A percentile compares a stretch with the other conserved stretches of the same genome.
phyloP scores from a whole-genome alignment of 2,329 filamentous ascomycete genomes.

The Sclerotinia glacialis region DNA sequence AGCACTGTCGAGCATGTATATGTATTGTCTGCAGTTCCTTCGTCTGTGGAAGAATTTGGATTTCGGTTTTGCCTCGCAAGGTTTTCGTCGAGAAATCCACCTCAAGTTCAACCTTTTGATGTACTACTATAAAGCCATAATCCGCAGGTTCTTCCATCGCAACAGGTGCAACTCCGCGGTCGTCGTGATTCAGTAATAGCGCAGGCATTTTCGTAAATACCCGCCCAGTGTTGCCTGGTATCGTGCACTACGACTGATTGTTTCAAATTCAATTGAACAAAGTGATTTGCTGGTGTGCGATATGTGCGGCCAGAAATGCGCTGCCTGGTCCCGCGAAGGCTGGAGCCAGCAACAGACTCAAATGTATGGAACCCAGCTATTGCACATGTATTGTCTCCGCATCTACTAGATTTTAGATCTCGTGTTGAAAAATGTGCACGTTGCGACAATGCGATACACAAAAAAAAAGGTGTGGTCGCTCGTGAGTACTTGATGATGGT shows the following conservation, averaged over 20 bases:
- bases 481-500: not conserved
- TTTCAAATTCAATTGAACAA: not conserved
- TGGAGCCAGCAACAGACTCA: slow-evolving; percentile 15
- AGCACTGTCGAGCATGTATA: slow-evolving; percentile 61
- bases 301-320: not conserved
- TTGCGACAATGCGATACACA: not conserved
- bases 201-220: slow-evolving; percentile 32
- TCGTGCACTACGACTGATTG: not conserved
- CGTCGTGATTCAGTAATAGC: slow-evolving; percentile 32
- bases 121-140: slow-evolving; percentile 56
- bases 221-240: not conserved
- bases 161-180: slow-evolving; percentile 23
- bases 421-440: not conserved
- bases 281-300: not conserved
- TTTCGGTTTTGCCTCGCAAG: slow-evolving; percentile 75
- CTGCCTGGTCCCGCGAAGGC: slow-evolving; percentile 9
- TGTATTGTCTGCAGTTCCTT: slow-evolving; percentile 57
- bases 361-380: not conserved
- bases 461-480: not conserved
- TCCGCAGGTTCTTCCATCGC: slow-evolving; percentile 22
- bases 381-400: not conserved
- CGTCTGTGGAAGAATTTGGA: slow-evolving; percentile 62
- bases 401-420: not conserved
- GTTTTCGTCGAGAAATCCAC: slow-evolving; percentile 76
- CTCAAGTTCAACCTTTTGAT: slow-evolving; percentile 87